A percentile compares a stretch with the other conserved stretches of the same genome.
Evolutionary conservation across 164 flowering plant genomes (phyloP).

Genomic region (Tinospora cordifolia): DNA sequence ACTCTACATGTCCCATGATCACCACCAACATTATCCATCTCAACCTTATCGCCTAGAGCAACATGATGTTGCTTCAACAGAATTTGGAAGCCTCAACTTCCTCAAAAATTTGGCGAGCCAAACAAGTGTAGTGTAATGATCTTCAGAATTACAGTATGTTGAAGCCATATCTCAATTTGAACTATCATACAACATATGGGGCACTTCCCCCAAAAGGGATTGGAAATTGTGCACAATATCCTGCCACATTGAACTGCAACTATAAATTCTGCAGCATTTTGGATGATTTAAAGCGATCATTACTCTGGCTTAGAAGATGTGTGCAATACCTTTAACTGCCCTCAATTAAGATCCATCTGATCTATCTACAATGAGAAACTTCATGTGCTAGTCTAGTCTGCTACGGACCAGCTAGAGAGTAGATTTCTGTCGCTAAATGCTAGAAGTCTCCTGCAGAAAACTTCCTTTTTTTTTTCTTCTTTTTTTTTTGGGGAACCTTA

Average conservation of each 20-base stretch:
- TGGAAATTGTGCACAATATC: not conserved
- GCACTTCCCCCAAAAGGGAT: not conserved
- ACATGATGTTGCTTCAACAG: too few relatives aligned
- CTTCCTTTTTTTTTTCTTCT: too few relatives aligned
- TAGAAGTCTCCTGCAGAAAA: not conserved
- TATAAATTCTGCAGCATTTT: not conserved
- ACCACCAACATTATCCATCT: not conserved
- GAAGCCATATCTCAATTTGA: not conserved
- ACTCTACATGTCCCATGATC: not conserved
- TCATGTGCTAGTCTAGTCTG: not conserved
- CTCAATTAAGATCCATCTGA: not conserved
- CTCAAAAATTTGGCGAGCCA: not conserved
- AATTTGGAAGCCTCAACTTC: not conserved
- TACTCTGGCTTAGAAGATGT: not conserved
- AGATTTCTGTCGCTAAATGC: not conserved
- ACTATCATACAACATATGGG: not conserved
- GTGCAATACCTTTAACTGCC: not conserved
- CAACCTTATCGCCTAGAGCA: too few relatives aligned
- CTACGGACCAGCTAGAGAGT: not conserved
- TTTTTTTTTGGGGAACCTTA: slow-evolving; percentile 9
- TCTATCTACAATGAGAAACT: not conserved
- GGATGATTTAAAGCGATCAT: not conserved
- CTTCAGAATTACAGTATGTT: not conserved
- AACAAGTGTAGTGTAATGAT: too few relatives aligned
- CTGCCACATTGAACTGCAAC: not conserved